Evolutionary conservation across 208 protist genomes (phyloP), one percentile per base, ranked within the genome.

Genomic region (Willaertia magna): DNA sequence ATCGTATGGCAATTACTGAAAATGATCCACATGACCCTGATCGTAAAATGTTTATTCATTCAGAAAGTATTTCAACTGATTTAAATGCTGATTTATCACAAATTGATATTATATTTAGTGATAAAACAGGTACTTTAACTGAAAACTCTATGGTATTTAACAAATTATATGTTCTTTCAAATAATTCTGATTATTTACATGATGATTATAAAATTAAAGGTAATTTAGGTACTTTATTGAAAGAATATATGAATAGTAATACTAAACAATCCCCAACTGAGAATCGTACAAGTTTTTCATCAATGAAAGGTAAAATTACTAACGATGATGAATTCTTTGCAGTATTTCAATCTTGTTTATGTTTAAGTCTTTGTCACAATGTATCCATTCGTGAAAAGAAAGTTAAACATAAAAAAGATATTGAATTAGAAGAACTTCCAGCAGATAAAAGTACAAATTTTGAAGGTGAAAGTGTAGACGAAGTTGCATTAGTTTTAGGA

Each of bases 121-220:
- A 96, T 88, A 96, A 96, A 85, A 96, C 94, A 18, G 94, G 94
- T 44, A 96, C 94, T 20, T 85, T 96, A 78, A 96, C 94, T 39
- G 91, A 96, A 82, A 96, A 96, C 76, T 59, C 92, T 11, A 96
- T 96, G 94, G 92, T 91, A 7, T 95, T 94, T 88, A 90, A 94
- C 88, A 55, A 92, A 92, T 40, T 89, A 87, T 87, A 90, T 91
- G 46, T 85, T 51, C n/a, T n/a, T n/a, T n/a, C n/a, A n/a, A n/a
- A n/a, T n/a, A 46, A 46, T 22, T 16, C 30, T 49, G 16, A 55
- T 59, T 46, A 30, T 40, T 0, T 85, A 40, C 83, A 76, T 42
- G 51, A 55, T 51, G 83, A 79, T 82, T 82, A 49, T 82, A 16
- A 55, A 49, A 82, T n/a, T n/a, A 82, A 55, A n/a, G 47, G 55